Base-by-base conservation (phyloP, 257 asterid species). In the Solanum piurae region DNA sequence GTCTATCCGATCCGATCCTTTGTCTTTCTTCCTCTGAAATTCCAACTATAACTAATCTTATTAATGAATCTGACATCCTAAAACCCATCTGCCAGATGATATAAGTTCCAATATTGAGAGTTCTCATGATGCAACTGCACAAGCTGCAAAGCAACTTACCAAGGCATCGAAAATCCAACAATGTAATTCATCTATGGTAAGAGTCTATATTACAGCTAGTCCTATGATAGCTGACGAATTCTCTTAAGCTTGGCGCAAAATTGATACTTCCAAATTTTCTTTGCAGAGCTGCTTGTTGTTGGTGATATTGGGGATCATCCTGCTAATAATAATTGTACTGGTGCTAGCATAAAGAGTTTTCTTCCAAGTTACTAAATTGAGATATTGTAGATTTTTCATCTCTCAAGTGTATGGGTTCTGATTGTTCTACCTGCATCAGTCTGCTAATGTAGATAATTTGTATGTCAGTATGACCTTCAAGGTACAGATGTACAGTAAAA, bases 121-220 rank as follows among this genome's bases (percentile, higher is more conserved):
- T 66, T 79, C 98, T 76, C 95, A 94, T 79, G 98, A 95, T 10
- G 98, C 98, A 90, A 96, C 99, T 46, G 93, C 93, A 60, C 99
- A 95, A 86, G 99, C 94, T 49, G 92, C 92, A 89, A 86, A 98
- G 87, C 98, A 95, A 87, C 98, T 96, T 86, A 91, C 91, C 85
- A 96, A 95, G 90, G 99, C 99, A 62, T 93, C 98, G 34, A 96
- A 96, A 90, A 92, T 94, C 52, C 98, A 96, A 91, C 90, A 71
- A 90, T 94, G 96, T 69, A 95, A 93, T 89, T 96, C 98, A 37
- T 95, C 99, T 82, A 88, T 94, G 98, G 99, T 95, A 89, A 42
- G 58, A 73, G 25, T 29, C 69, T 2, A 80, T 9, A 9, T 29
- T 29, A 69, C 68, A 80, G 31, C 69, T 29, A 29, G 42, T 29